These are phyloP conservation scores for Nicotiana paniculata DNA, from an alignment of 257 asterid species.

Conservation along the genomic window DNA sequence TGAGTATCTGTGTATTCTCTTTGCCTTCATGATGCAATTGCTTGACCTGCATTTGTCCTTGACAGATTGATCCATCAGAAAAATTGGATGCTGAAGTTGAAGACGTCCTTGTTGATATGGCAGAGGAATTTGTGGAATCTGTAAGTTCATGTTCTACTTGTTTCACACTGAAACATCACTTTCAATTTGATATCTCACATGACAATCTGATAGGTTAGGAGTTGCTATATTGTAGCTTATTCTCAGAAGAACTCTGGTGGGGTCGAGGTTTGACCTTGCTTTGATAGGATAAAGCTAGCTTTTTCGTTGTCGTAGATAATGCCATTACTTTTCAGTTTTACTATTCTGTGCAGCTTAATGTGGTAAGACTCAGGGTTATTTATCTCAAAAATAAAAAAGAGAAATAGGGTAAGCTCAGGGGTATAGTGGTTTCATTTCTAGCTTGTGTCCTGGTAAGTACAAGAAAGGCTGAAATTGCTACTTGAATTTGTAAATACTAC, in stretches of 20 bases:
- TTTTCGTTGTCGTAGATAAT: background rate
- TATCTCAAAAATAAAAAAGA: background rate
- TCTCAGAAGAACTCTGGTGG: background rate
- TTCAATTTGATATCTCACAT: background rate
- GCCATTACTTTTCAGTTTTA: conserved; percentile 9
- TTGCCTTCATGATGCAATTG: conserved; percentile 1
- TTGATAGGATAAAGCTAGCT: background rate
- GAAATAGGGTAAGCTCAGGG: background rate
- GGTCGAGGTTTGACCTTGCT: background rate
- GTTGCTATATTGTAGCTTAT: background rate
- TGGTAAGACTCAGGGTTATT: background rate
- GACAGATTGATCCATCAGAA: conserved; percentile 83
- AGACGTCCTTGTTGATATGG: conserved; percentile 78
- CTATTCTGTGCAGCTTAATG: conserved; percentile 4
- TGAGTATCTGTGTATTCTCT: background rate
- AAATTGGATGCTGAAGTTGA: conserved; percentile 81
- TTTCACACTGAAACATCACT: background rate
- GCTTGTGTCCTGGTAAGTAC: background rate
- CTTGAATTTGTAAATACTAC: background rate
- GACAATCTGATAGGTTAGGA: background rate
- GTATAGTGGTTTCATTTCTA: background rate
- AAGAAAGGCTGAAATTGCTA: background rate
- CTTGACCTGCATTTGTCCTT: conserved; percentile 14
- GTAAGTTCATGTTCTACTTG: conserved; percentile 40
- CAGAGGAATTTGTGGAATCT: conserved; percentile 92